Evolutionary conservation across 176 grass and related monocot genomes (phyloP), one percentile per base, ranked within the genome.

Genomic region (Avena insularis): DNA sequence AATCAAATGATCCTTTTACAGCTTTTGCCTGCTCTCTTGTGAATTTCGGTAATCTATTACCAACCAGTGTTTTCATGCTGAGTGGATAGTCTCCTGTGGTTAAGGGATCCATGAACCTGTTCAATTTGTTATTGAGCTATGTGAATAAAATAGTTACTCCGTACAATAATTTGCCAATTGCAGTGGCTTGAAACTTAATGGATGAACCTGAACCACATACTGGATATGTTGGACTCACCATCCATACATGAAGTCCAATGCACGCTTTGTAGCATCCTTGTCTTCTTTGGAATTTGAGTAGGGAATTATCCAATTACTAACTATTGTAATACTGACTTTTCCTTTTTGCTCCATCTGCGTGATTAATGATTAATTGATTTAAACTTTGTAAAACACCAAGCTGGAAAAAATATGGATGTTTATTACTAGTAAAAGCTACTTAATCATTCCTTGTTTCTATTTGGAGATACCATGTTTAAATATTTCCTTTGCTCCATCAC

Each of bases 81-180:
- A 71, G 10, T 64, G 93, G 96, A 84, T 98, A 98, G 7, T 90
- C 85, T 63, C 96, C 96, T 38, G 81, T 90, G 1, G 83, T 90
- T 75, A 98, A 74, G 60, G 96, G 93, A 83, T 92, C 86, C 92
- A 98, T 98, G 86, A 95, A 98, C 93, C 96, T 98, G 68, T 68
- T 68, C 14, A 88, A 53, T 81, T 87, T 91, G 19, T 69, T 56
- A 51, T 10, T 73, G 6, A 77, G 62, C n/a, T 53, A 71, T 58
- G 35, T 49, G 43, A 48, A 55, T 58, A 67, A 19, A 2, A 58
- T 33, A 43, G 8, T 67, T 69, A 43, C 40, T 43, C 40, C 40
- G 40, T 43, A 9, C 31, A 66, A 83, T 6, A 79, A 58, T 20
- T 23, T 60, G 36, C 25, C n/a, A 27, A 7, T 80, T 57, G 29